Conservation (phyloP, 495 filamentous ascomycete genomes). For the Cudoniella acicularis region DNA sequence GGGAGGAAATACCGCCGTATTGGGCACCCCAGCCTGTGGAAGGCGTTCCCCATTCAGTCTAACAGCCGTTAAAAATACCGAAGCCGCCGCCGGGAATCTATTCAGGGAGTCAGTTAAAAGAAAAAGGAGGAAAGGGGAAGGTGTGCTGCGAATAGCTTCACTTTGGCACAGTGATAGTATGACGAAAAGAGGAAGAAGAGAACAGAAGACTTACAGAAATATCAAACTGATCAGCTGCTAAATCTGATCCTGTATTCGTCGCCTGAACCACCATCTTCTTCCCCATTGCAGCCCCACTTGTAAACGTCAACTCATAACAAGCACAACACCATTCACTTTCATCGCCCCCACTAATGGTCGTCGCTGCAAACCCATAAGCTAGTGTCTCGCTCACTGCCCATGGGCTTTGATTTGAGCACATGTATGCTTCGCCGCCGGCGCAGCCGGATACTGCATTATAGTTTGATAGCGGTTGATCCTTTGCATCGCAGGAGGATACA, state of each 20-base stretch:
- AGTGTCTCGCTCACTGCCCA: too few relatives aligned
- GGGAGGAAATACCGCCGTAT: conserved; percentile 56
- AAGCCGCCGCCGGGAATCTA: conserved; percentile 66
- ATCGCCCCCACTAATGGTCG: conserved; percentile 46
- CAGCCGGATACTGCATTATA: too few relatives aligned
- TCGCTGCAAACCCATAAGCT: too few relatives aligned
- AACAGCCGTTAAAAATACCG: conserved; percentile 60
- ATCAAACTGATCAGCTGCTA: conserved; percentile 40
- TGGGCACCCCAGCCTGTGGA: conserved; percentile 55
- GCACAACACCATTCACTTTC: conserved; percentile 62
- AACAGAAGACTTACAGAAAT: conserved; percentile 20
- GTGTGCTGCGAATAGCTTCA: background rate
- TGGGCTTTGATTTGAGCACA: too few relatives aligned
- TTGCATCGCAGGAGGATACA: too few relatives aligned
- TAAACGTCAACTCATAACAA: conserved; percentile 67
- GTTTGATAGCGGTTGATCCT: too few relatives aligned
- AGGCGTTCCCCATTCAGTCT: conserved; percentile 55
- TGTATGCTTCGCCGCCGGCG: too few relatives aligned
- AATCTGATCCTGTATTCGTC: conserved; percentile 51
- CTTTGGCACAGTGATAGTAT: too few relatives aligned
- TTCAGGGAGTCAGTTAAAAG: background rate
- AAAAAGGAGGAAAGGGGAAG: background rate
- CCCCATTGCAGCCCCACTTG: conserved; percentile 49
- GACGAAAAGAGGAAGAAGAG: background rate
- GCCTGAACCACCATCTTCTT: conserved; percentile 67